Evolutionary conservation across 139 green algal species (phyloP).

Genomic region (Volvox reticuliferus): DNA sequence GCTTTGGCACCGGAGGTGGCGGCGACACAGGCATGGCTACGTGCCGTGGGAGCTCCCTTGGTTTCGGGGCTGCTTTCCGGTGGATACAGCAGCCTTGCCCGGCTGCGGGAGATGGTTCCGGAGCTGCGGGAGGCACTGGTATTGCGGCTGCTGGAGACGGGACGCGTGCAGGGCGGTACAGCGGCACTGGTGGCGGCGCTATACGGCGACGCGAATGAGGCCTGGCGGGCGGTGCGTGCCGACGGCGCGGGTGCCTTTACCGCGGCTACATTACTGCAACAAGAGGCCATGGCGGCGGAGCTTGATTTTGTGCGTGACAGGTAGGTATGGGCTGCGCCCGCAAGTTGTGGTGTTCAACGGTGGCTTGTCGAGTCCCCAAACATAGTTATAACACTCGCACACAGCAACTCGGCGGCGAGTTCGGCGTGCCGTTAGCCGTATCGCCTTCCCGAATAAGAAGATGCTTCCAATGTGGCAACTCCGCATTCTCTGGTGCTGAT

Average conservation of each 20-base stretch:
- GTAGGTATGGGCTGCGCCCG: not conserved
- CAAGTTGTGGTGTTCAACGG: not conserved
- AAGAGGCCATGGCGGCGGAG: slow-evolving; percentile 2
- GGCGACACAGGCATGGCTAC: slow-evolving; percentile 11
- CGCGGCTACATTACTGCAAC: not conserved
- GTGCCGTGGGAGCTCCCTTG: slow-evolving; percentile 8
- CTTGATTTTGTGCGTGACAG: slow-evolving; percentile 26
- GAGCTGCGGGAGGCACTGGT: slow-evolving; percentile 32
- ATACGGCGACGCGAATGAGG: slow-evolving; percentile 24
- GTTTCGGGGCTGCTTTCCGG: slow-evolving; percentile 13
- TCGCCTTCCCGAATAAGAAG: too few species aligned
- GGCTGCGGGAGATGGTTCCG: not conserved
- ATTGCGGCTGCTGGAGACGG: slow-evolving; percentile 38
- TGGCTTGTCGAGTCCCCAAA: not conserved
- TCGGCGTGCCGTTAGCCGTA: too few species aligned
- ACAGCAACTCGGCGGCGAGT: too few species aligned
- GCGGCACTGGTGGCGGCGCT: slow-evolving; percentile 7
- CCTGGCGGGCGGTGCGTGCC: not conserved
- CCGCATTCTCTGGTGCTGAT: too few species aligned
- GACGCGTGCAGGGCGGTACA: not conserved
- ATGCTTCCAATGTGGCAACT: too few species aligned
- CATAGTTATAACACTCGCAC: too few species aligned
- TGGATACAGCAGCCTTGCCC: slow-evolving; percentile 10
- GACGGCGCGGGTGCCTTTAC: not conserved
- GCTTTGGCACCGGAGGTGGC: not conserved